A percentile compares a stretch with the other conserved stretches of the same genome.
Conservation (phyloP, 2,329 filamentous ascomycete genomes). For the Claviceps sp. region DNA sequence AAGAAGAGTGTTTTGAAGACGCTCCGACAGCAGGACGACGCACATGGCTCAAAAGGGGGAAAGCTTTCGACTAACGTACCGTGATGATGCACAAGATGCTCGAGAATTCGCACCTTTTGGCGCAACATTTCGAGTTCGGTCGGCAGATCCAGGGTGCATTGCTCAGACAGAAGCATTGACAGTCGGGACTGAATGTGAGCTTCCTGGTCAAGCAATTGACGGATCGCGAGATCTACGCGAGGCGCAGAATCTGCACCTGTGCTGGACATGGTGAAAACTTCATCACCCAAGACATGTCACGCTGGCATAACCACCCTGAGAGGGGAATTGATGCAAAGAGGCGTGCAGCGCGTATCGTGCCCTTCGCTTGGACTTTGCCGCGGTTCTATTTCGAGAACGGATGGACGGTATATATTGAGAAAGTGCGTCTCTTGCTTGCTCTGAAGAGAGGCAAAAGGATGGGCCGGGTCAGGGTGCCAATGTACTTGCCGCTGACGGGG, state of each 20-base stretch:
- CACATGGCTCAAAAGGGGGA: not conserved
- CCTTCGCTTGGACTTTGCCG: not conserved
- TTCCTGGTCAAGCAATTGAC: constrained; percentile 35
- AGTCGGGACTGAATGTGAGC: constrained; percentile 39
- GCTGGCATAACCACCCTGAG: constrained; percentile 1
- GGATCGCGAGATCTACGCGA: constrained; percentile 18
- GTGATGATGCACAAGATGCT: constrained; percentile 33
- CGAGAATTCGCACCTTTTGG: constrained; percentile 38
- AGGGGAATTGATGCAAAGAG: not conserved
- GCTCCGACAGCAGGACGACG: not conserved
- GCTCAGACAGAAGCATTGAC: constrained; percentile 32
- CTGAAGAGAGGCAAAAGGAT: not conserved
- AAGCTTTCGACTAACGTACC: constrained; percentile 23
- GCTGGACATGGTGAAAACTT: constrained; percentile 6
- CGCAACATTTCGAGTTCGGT: constrained; percentile 42
- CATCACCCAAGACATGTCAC: constrained; percentile 4
- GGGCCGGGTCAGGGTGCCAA: not conserved
- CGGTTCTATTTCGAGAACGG: not conserved
- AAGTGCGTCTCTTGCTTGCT: not conserved
- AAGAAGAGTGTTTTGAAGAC: not conserved
- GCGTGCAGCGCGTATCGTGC: not conserved
- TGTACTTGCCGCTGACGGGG: not conserved
- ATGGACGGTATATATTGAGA: not conserved
- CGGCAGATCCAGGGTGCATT: constrained; percentile 33
- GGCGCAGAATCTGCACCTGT: constrained; percentile 4